Conservation (phyloP, 805 yeast species). For the Pachysolen tannophilus region DNA sequence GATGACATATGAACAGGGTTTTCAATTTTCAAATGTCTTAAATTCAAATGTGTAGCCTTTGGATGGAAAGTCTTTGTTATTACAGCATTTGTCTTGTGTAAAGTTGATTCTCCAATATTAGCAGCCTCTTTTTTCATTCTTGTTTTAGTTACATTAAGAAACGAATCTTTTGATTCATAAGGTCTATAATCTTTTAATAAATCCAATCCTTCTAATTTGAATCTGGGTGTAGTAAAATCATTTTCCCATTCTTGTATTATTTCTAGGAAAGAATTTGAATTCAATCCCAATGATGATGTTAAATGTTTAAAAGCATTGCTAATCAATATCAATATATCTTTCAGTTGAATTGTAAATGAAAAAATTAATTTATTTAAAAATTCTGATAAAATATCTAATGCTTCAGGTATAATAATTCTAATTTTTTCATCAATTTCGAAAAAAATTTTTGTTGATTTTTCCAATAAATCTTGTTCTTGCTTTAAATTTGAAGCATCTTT, state of each 20-base stretch:
- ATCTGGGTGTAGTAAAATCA: constrained; percentile 23
- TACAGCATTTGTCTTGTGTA: constrained; percentile 20
- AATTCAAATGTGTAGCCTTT: constrained; percentile 17
- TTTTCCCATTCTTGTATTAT: constrained; percentile 33
- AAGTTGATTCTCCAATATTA: constrained; percentile 19
- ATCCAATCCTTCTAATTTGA: constrained; percentile 30
- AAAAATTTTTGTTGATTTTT: constrained; percentile 23
- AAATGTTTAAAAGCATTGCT: constrained; percentile 21
- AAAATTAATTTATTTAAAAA: constrained; percentile 34
- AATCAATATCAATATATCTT: constrained; percentile 25
- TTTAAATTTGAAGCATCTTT: constrained; percentile 30
- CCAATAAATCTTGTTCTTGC: constrained; percentile 21
- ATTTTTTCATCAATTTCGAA: constrained; percentile 30
- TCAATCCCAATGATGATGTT: constrained; percentile 24
- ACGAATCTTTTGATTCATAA: constrained; percentile 20
- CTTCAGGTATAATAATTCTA: constrained; percentile 37
- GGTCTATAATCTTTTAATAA: constrained; percentile 28
- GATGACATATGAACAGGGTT: constrained; percentile 27
- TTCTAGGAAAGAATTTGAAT: constrained; percentile 9
- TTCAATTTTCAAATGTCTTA: constrained; percentile 19
- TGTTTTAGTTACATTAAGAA: constrained; percentile 12
- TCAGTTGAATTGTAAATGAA: constrained; percentile 29
- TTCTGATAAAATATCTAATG: constrained; percentile 37
- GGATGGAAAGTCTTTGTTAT: constrained; percentile 25
- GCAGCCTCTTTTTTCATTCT: constrained; percentile 8